Base-by-base conservation (phyloP, 192 early-diverging fungal genomes). In the Chytriomyces sp. region DNA sequence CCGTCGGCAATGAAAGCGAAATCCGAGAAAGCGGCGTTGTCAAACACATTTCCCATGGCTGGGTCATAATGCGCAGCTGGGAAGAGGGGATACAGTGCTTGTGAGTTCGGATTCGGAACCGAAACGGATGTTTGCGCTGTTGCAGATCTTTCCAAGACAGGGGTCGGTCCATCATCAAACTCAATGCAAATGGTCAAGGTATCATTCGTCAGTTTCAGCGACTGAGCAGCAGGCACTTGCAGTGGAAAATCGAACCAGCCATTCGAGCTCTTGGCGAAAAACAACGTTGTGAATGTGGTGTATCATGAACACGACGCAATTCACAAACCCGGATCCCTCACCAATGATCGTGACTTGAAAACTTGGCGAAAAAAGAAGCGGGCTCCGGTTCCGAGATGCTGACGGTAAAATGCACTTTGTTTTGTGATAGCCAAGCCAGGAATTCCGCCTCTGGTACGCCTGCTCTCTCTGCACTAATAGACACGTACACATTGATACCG, bases 11-110 rank as follows among this genome's bases (percentile, higher is more conserved):
- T 45, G n/a, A 77, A 53, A 8, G 49, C 46, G 4, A 72, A 77
- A 70, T 81, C 75, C n/a, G 80, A 81, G 45, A 81, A n/a, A 11
- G 47, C 3, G 20, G 67, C 26, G 43, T 81, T 72, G 26, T 81
- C 80, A 62, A 81, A 72, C 0, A 81, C 11, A 5, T 43, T 49
- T 1, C 0, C 45, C 57, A 75, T 35, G 23, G 62, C 73, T 23
- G 73, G 73, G n/a, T 75, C 62, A 26, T 65, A 47, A 11, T 23
- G 0, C 43, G 64, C 73, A 2, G 62, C 10, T 26, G 73, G 73
- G 45, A 75, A 64, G 20, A 75, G 28, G 7, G 73, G 73, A 63
- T 73, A 73, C 2, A 75, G 11, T 11, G 3, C 3, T 57, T 49
- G 35, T 0, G 73, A 13, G n/a, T 50, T 16, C 5, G 45, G 61